Conservation (phyloP, 1,284 basidiomycete genomes). For the Apiotrichum gracile region DNA sequence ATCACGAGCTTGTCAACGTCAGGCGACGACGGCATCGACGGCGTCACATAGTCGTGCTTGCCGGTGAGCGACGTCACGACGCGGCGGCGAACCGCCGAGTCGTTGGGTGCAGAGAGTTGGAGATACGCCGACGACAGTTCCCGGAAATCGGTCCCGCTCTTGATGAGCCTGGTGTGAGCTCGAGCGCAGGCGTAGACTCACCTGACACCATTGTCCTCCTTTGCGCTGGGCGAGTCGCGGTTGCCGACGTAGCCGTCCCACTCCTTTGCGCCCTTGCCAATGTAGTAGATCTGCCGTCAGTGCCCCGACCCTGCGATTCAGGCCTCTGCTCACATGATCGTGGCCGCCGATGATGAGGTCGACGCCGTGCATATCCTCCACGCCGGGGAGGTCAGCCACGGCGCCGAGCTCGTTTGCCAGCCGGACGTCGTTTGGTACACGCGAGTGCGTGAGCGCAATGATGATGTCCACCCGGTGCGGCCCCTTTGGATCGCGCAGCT, state of each 20-base stretch:
- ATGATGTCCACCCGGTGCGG: slow-evolving; percentile 67
- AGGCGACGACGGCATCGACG: slow-evolving; percentile 58
- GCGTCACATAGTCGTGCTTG: slow-evolving; percentile 58
- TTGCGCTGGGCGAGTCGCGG: slow-evolving; percentile 60
- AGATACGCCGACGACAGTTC: slow-evolving; percentile 72
- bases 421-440: slow-evolving; percentile 63
- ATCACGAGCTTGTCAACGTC: slow-evolving; percentile 60
- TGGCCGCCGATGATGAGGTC: slow-evolving; percentile 85
- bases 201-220: slow-evolving; percentile 66
- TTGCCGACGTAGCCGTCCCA: slow-evolving; percentile 68
- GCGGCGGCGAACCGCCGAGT: slow-evolving; percentile 59
- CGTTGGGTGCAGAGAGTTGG: slow-evolving; percentile 56
- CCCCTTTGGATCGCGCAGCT: slow-evolving; percentile 65
- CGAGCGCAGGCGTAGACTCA: slow-evolving; percentile 36
- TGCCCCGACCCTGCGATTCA: not conserved
- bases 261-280: slow-evolving; percentile 63
- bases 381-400: slow-evolving; percentile 52
- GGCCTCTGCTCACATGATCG: slow-evolving; percentile 56
- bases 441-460: slow-evolving; percentile 73
- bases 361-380: slow-evolving; percentile 61
- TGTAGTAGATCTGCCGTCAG: slow-evolving; percentile 41
- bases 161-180: slow-evolving; percentile 51
- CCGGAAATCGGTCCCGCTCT: slow-evolving; percentile 86
- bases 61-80: slow-evolving; percentile 63
- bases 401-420: slow-evolving; percentile 60